phyloP scores from a whole-genome alignment of 2,329 filamentous ascomycete genomes.

The Fusarium tuaranense region DNA sequence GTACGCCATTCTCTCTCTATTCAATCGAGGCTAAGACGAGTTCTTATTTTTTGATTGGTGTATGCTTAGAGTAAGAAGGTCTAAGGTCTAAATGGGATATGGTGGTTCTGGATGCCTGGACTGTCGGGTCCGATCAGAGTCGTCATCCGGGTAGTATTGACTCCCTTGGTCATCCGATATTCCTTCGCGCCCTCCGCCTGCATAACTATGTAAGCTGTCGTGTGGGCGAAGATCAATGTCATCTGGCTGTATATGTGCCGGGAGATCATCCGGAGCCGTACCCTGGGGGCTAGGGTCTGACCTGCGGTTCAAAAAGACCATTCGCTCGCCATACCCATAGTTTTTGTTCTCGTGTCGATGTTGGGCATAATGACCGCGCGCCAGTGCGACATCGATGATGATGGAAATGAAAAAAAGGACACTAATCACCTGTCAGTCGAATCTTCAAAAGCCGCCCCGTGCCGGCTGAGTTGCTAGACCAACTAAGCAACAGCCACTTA shows the following conservation, averaged over 20 bases:
- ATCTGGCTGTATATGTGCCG: background rate
- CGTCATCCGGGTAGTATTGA: background rate
- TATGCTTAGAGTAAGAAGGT: too few species aligned
- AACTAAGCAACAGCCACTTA: constrained; percentile 46
- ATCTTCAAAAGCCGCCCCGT: background rate
- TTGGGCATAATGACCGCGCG: background rate
- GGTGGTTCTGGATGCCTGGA: background rate
- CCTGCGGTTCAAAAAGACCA: background rate
- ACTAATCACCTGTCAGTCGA: background rate
- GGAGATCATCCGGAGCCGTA: background rate
- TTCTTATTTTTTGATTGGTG: too few species aligned
- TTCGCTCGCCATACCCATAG: background rate
- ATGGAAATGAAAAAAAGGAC: background rate
- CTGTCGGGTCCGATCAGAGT: background rate
- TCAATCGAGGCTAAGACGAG: too few species aligned
- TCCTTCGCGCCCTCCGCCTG: background rate
- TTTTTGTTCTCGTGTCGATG: background rate
- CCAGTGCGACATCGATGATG: background rate
- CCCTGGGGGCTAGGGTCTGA: background rate
- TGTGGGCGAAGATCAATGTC: background rate
- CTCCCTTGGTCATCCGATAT: background rate
- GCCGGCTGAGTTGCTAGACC: background rate
- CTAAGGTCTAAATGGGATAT: background rate
- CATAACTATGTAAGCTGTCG: background rate
- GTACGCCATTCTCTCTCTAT: too few species aligned